These are phyloP conservation scores for Candida sp. DNA, from an alignment of 1,139 yeast genomes.

Conservation along the genomic window DNA sequence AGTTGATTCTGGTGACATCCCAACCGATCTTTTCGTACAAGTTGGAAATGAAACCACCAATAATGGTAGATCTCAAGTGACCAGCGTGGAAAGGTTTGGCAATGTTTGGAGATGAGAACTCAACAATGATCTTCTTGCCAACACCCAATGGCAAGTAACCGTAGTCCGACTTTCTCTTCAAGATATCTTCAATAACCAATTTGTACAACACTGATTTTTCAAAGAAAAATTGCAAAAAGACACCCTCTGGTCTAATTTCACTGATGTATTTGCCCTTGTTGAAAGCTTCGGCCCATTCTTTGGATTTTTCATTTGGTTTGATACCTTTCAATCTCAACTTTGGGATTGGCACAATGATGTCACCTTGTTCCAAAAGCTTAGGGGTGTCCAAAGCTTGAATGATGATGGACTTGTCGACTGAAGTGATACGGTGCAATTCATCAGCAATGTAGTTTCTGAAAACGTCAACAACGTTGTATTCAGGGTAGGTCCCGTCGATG, in stretches of 20 bases:
- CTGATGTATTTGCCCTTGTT: conserved; percentile 69
- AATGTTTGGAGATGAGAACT: conserved; percentile 97
- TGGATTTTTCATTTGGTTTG: conserved; percentile 84
- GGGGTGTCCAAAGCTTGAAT: conserved; percentile 93
- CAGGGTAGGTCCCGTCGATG: conserved; percentile 58
- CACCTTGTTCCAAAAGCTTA: conserved; percentile 87
- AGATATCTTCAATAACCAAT: conserved; percentile 72
- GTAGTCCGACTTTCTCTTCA: conserved; percentile 61
- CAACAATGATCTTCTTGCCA: conserved; percentile 77
- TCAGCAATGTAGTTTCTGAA: conserved; percentile 89
- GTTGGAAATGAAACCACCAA: conserved; percentile 96
- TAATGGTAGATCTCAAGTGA: conserved; percentile 95
- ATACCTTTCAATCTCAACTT: conserved; percentile 89
- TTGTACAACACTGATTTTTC: conserved; percentile 66
- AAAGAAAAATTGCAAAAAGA: conserved; percentile 90
- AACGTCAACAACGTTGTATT: conserved; percentile 75
- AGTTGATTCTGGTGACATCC: conserved; percentile 89
- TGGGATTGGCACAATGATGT: conserved; percentile 90
- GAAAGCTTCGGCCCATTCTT: conserved; percentile 77
- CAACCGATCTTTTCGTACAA: conserved; percentile 91
- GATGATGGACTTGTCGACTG: conserved; percentile 70
- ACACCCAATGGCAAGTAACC: conserved; percentile 82
- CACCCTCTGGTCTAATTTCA: conserved; percentile 84
- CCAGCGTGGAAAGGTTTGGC: conserved; percentile 99
- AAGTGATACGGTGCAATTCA: conserved; percentile 74